Evolutionary conservation across 805 yeast species (phyloP), one percentile per base, ranked within the genome.

Genomic region (Wickerhamiella musiphila): DNA sequence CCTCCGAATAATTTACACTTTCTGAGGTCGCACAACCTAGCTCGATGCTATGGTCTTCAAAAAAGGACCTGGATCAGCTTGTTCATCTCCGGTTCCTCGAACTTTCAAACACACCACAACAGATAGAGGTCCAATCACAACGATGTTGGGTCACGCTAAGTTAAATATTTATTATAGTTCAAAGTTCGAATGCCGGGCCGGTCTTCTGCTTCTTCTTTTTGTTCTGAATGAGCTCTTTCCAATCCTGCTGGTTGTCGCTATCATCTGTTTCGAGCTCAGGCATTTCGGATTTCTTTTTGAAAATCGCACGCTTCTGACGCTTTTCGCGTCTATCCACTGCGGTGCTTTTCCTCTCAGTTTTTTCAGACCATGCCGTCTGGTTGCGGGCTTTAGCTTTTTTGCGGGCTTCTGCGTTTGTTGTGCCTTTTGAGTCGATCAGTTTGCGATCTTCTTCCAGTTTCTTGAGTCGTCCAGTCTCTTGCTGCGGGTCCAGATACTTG

Each of bases 321-420:
- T 77, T 78, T 30, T 71, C 78, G 41, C 73, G 70, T 44, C 93
- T 66, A 28, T 61, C 70, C 9, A 57, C 59, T 35, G 69, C 74
- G 3, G 59, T 51, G 40, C 77, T 86, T 43, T 73, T 76, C 7
- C 66, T 61, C 16, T 66, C 75, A 1, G 57, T 44, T 44, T 78
- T 75, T n/a, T 62, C 63, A 5, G 93, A 78, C 94, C 94, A 83
- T 1, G 94, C 68, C 37, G 66, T 61, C 44, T 76, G 76, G 53
- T 44, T 56, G 44, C 52, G 44, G 7, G 37, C 35, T 23, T 39
- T 38, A 18, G 29, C 31, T 14, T 31, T 29, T 8, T 31, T 22
- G 19, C 23, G 18, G 11, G n/a, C 26, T 21, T 46, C 48, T n/a
- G n/a, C 43, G 61, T 56, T 6, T 67, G 55, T 40, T 59, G 61